phyloP scores from a whole-genome alignment of 805 yeast species.

The Ascoidea rubescens region DNA sequence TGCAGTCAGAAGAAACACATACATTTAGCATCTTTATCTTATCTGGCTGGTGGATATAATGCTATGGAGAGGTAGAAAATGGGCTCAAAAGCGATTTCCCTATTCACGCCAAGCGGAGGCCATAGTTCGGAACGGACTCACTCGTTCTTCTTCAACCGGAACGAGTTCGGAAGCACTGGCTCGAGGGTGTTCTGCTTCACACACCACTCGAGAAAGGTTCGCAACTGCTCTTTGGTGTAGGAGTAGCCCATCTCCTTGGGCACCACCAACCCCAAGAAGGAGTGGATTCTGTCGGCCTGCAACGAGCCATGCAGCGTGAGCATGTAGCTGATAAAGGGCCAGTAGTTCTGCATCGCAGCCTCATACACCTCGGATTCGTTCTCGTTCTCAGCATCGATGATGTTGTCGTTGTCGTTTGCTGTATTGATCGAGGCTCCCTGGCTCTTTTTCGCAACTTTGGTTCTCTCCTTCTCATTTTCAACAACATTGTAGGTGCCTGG shows the following conservation, averaged over 20 bases:
- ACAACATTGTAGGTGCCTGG: conserved; percentile 24
- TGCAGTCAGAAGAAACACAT: too few relatives aligned
- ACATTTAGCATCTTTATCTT: too few relatives aligned
- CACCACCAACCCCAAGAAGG: conserved; percentile 38
- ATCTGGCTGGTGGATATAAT: too few relatives aligned
- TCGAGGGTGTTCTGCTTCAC: conserved; percentile 29
- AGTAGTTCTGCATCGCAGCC: conserved; percentile 14
- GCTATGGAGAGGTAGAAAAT: too few relatives aligned
- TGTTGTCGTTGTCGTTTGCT: conserved; percentile 3
- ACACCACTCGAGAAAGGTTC: conserved; percentile 25
- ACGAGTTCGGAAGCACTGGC: conserved; percentile 2
- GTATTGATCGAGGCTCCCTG: background rate
- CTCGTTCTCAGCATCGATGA: conserved; percentile 15
- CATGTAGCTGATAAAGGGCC: conserved; percentile 43
- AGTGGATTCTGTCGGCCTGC: conserved; percentile 34
- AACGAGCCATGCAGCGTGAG: conserved; percentile 39
- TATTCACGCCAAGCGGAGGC: too few relatives aligned
- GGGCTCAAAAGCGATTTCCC: too few relatives aligned
- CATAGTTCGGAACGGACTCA: too few relatives aligned
- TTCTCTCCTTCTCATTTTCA: conserved; percentile 19
- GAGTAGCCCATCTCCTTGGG: conserved; percentile 31
- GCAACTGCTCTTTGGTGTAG: conserved; percentile 26
- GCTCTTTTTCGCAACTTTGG: background rate
- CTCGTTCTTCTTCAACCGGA: conserved; percentile 2
- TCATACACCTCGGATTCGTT: conserved; percentile 17